Conservation (phyloP, 2,329 filamentous ascomycete species). For the Sporothrix brunneoviolacea region DNA sequence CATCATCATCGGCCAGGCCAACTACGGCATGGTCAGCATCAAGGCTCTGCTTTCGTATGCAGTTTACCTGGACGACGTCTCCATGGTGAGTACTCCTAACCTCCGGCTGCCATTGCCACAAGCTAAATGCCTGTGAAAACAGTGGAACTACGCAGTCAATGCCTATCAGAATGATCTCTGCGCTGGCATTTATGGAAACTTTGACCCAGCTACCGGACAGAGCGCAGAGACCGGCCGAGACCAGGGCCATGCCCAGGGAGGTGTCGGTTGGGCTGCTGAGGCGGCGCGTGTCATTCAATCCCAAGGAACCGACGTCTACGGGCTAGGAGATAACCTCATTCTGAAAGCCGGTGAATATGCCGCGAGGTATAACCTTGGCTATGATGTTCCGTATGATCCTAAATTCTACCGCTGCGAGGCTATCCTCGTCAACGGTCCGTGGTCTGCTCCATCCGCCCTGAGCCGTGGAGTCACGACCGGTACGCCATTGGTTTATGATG, state of each 20-base stretch:
- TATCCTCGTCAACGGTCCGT: slow-evolving; percentile 33
- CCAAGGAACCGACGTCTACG: slow-evolving; percentile 31
- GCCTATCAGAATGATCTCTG: slow-evolving; percentile 31
- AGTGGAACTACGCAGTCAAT: slow-evolving; percentile 35
- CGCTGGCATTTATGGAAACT: slow-evolving; percentile 27
- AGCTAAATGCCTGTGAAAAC: too few relatives aligned
- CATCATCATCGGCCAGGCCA: slow-evolving; percentile 34
- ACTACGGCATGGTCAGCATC: slow-evolving; percentile 36
- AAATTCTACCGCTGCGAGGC: slow-evolving; percentile 33
- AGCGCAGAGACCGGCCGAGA: slow-evolving; percentile 31
- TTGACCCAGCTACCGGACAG: slow-evolving; percentile 29
- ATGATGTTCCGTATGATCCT: slow-evolving; percentile 29
- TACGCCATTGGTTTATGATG: background rate
- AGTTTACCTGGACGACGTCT: slow-evolving; percentile 34
- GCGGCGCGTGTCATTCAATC: slow-evolving; percentile 28
- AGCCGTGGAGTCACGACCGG: background rate
- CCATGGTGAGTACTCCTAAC: slow-evolving; percentile 27
- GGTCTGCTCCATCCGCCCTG: slow-evolving; percentile 18
- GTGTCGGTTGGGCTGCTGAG: slow-evolving; percentile 29
- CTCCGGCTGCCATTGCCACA: too few relatives aligned
- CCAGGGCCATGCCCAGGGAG: slow-evolving; percentile 28
- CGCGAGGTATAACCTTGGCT: slow-evolving; percentile 32
- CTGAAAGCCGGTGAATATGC: slow-evolving; percentile 32
- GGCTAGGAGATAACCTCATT: slow-evolving; percentile 26
- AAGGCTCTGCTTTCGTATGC: slow-evolving; percentile 33